Evolutionary conservation across 208 protist species (phyloP), one percentile per base, ranked within the genome.

Genomic region (Angomonas desouzai): DNA sequence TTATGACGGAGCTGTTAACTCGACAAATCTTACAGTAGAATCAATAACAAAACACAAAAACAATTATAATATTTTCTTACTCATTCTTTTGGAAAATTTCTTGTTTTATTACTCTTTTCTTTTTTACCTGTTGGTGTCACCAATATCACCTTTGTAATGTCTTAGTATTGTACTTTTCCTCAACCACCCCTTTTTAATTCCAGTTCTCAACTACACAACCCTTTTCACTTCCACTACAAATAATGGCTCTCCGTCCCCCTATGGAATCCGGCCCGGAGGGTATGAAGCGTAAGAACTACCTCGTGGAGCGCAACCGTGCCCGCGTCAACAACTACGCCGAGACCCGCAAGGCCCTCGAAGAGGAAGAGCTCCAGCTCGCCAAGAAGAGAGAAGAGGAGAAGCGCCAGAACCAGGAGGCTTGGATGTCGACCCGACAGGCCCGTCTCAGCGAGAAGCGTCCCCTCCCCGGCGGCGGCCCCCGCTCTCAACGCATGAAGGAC

Each of bases 281-380:
- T 62, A 94, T 94, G 88, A 79, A 69, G 38, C 84, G 88, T 23
- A 81, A 77, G 55, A 69, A 94, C 66, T 87, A 81, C 70, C 82
- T 94, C 16, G 88, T 94, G 2, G 85, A 91, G 74, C 74, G 64
- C 48, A 91, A 94, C 68, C 88, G 83, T 22, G 66, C 74, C 22
- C 84, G 85, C 33, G 70, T 79, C 6, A 71, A 72, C 20, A 68
- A 74, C 48, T 85, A 78, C 61, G 84, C 55, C 38, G 74, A 74
- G 51, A 88, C 68, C 7, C 70, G 81, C n/a, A 72, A 79, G 65
- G 75, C 64, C 7, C 56, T 81, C 0, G 84, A 91, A 64, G 83
- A 85, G 58, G 83, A 94, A 34, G 80, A 87, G 27, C 6, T 87
- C 20, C 75, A 70, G 28, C 22, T 80, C 13, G 82, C 84, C 16